Evolutionary conservation across 1,284 basidiomycete species (phyloP).

Genomic region (Cryptococcus maquisensis): DNA sequence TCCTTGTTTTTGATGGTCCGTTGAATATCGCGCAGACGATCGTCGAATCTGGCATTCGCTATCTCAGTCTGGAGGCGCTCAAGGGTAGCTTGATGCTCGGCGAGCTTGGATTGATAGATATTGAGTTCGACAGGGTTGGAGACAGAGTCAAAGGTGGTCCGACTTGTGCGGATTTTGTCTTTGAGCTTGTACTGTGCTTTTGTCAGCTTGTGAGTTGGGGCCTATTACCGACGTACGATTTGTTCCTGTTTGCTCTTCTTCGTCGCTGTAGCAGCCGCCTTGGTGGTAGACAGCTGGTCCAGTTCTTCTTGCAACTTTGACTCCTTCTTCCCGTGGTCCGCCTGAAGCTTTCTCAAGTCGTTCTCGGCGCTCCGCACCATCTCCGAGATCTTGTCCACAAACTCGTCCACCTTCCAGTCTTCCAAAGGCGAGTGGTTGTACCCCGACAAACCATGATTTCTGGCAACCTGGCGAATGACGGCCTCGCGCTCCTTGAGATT

Average conservation of each 20-base stretch:
- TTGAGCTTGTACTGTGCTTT: conserved; percentile 26
- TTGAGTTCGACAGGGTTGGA: conserved; percentile 59
- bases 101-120: conserved; percentile 61
- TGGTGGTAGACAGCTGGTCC: conserved; percentile 28
- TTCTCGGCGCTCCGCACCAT: conserved; percentile 35
- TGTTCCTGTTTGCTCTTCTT: conserved; percentile 54
- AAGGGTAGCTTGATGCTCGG: conserved; percentile 61
- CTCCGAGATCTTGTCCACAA: conserved; percentile 38
- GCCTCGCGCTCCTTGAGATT: conserved; percentile 70
- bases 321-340: conserved; percentile 36
- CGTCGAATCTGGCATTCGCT: conserved; percentile 62
- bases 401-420: conserved; percentile 36
- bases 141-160: conserved; percentile 58
- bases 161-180: conserved; percentile 49
- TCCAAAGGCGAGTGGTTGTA: conserved; percentile 54
- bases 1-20: conserved; percentile 62
- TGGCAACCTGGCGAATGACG: conserved; percentile 65
- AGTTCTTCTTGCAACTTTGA: conserved; percentile 40
- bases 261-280: conserved; percentile 33
- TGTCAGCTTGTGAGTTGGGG: not conserved
- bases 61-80: conserved; percentile 60
- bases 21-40: conserved; percentile 60
- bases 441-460: conserved; percentile 67
- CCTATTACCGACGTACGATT: conserved; percentile 54
- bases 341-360: conserved; percentile 37